These are phyloP conservation scores for Tephrocybe sp. DNA, from an alignment of 768 basidiomycete species.

Conservation along the genomic window DNA sequence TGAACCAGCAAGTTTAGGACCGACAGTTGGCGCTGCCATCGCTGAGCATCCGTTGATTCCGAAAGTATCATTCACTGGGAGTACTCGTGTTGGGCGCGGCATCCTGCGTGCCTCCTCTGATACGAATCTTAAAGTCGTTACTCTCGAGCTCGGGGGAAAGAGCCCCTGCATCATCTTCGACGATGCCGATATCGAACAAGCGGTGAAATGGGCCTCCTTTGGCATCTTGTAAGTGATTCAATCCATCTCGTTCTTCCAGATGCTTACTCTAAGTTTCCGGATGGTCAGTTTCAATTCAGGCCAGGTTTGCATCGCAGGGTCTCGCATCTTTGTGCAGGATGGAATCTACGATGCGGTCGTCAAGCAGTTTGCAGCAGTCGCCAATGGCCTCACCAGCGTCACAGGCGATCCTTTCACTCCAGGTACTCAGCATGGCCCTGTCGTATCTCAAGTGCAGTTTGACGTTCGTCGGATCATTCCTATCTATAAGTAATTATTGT, in stretches of 20 bases:
- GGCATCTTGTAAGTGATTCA: conserved; percentile 59
- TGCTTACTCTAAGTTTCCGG: neutral
- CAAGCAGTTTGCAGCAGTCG: conserved; percentile 47
- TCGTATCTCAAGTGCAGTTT: conserved; percentile 67
- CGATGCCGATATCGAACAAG: conserved; percentile 68
- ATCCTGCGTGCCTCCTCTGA: conserved; percentile 78
- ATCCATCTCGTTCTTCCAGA: neutral
- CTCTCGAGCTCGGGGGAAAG: conserved; percentile 82
- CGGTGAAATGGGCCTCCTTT: conserved; percentile 67
- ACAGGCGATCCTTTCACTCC: conserved; percentile 66
- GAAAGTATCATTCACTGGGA: conserved; percentile 85
- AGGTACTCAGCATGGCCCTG: conserved; percentile 65
- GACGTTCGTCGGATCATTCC: conserved; percentile 47
- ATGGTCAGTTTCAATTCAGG: conserved; percentile 25
- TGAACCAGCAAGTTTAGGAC: conserved; percentile 44
- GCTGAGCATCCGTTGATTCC: conserved; percentile 52
- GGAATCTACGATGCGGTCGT: conserved; percentile 80
- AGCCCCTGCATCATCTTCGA: conserved; percentile 70
- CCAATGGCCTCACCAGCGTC: conserved; percentile 40
- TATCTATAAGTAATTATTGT: neutral
- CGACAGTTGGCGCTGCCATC: conserved; percentile 60
- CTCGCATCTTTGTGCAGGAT: conserved; percentile 81
- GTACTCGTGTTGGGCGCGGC: conserved; percentile 72
- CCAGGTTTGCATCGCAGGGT: conserved; percentile 79
- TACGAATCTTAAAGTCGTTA: conserved; percentile 81